A percentile compares a stretch with the other conserved stretches of the same genome.
Evolutionary conservation across 2,329 filamentous ascomycete genomes (phyloP).

Genomic region (Exophiala alcalophila): DNA sequence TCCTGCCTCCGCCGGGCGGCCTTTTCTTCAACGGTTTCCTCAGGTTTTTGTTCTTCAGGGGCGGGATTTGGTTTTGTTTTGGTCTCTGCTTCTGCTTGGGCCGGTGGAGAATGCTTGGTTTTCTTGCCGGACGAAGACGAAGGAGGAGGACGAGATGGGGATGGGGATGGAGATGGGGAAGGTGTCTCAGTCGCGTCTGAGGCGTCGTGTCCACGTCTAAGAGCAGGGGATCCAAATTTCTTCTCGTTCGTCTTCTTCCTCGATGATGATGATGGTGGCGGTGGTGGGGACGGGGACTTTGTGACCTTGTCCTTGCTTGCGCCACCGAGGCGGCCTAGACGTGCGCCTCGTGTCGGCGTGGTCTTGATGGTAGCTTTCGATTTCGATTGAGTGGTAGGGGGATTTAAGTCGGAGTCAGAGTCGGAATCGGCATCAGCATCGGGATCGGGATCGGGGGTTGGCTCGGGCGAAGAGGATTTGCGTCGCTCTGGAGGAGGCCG

Average conservation of each 20-base stretch:
- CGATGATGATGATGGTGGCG: not conserved
- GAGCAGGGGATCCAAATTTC: no score
- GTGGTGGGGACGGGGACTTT: not conserved
- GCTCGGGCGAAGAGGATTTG: no score
- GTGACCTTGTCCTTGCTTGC: no score
- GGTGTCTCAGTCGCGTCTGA: slow-evolving; percentile 9
- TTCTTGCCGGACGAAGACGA: not conserved
- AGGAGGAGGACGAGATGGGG: not conserved
- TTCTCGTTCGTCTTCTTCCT: not conserved
- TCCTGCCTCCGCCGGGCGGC: slow-evolving; percentile 56
- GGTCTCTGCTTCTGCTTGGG: slow-evolving; percentile 2
- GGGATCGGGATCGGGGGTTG: no score
- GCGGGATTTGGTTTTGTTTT: slow-evolving; percentile 5
- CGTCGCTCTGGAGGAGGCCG: not conserved
- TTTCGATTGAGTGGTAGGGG: no score
- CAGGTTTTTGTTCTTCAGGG: slow-evolving; percentile 20
- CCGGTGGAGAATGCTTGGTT: not conserved
- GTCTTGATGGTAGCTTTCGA: no score
- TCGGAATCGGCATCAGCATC: no score
- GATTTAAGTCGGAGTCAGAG: no score
- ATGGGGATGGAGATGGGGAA: slow-evolving; percentile 19
- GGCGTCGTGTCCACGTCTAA: no score
- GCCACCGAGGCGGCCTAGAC: no score
- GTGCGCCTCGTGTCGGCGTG: no score
- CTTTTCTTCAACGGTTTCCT: slow-evolving; percentile 50